Evolutionary conservation across 805 yeast species (phyloP), one percentile per base, ranked within the genome.

Genomic region (Teunomyces kruisii): DNA sequence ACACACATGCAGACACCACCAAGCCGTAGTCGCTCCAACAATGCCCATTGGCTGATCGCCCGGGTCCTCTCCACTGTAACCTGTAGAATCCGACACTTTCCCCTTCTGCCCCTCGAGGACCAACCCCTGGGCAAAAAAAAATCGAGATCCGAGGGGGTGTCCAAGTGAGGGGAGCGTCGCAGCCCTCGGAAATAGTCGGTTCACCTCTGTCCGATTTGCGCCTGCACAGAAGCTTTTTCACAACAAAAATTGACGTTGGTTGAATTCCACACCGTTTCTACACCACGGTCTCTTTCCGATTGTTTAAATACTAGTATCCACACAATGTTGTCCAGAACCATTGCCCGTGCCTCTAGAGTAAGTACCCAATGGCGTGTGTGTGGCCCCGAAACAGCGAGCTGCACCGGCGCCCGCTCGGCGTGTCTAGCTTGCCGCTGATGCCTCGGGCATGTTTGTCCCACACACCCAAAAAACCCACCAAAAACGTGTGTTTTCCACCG

Each of bases 301-400:
- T 26, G 12, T 24, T 22, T 19, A 13, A n/a, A n/a, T 35, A 17
- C 27, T 14, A 19, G 29, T 33, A 19, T 19, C 22, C 22, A 19
- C 22, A 55, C 45, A 48, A 70, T 70, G 76, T 70, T 70, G 59
- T 66, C 75, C 42, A 70, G 73, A 67, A 48, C 67, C 49, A 57
- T 71, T 57, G 66, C 64, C 53, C 73, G 75, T 65, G 61, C 70
- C 45, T 55, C 73, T 45, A 71, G 64, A 62, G 75, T 71, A 70
- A 57, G 76, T 70, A 41, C 17, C 17, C 9, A 17, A 29, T 19
- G 15, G 14, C 5, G 31, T 8, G 12, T 17, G 27, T 28, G 29
- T 35, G 13, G 19, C n/a, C 32, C 4, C 28, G 24, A 40, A 24
- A 42, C 36, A 28, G 15, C 9, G 33, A 6, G 19, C 13, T 17